Base-by-base conservation (phyloP, 441 rosid genomes). In the Brassica hybrid region DNA sequence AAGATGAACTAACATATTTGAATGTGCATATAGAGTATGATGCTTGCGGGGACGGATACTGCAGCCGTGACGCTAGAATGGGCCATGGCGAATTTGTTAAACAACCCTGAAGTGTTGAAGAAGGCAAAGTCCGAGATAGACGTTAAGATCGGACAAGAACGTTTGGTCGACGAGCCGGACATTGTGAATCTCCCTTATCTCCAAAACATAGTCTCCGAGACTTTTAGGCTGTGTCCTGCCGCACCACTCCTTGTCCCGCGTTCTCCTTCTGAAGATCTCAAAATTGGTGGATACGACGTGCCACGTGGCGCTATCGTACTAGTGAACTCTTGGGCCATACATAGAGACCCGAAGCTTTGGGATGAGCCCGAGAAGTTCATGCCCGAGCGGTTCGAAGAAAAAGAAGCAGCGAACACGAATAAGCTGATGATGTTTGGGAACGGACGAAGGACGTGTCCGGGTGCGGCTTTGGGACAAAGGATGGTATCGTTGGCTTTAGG, bases 321-420 rank as follows among this genome's bases (percentile, higher is more conserved):
- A 34, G 78, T 87, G 17, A 90, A 88, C 69, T 72, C 85, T 13
- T 86, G 88, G 88, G 85, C 88, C 23, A 88, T 90, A 59, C 90
- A 85, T 0, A 76, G 86, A 48, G 90, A 90, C 60, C 91, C 87
- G 0, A 27, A 36, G 23, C 8, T 81, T 0, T 88, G 92, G 90
- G 78, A 79, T 1, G 85, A 87, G 4, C 83, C 83, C 0, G 71
- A 65, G 14, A 75, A 63, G 38, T 87, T 89, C 65, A 77, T 66
- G 73, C 90, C 91, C 0, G 88, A 86, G 67, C 78, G 93, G 58
- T 85, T 85, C 13, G 87, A 82, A 14, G 56, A 58, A 60, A 30
- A 63, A 54, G 16, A 2, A 16, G 77, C 73, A 14, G 48, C 6
- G 1, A 84, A 74, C 4, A 12, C 14, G 2, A 13, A 63, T 21